A percentile compares a stretch with the other conserved stretches of the same genome.
These are phyloP conservation scores for Metarhizium rileyi DNA, from an alignment of 2,329 filamentous ascomycete species.

Conservation along the genomic window DNA sequence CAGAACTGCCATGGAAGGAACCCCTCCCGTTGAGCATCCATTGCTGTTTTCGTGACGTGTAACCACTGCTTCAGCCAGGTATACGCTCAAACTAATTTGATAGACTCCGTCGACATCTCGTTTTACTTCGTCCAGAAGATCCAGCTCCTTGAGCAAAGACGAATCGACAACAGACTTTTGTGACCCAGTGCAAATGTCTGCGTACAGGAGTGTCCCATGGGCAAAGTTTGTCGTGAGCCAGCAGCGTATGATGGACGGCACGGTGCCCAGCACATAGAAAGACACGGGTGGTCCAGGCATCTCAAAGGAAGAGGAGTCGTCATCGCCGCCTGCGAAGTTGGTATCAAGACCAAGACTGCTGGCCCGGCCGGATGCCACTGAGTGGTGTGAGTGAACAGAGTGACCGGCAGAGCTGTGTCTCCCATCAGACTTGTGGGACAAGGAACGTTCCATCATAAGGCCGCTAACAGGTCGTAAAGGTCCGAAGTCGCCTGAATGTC, in stretches of 20 bases:
- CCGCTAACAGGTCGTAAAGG: constrained; percentile 70
- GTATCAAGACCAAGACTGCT: constrained; percentile 83
- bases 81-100: constrained; percentile 70
- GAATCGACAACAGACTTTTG: constrained; percentile 76
- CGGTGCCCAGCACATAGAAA: constrained; percentile 75
- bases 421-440: constrained; percentile 93
- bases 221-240: constrained; percentile 90
- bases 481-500: constrained; percentile 75
- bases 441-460: constrained; percentile 80
- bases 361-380: constrained; percentile 66
- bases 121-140: constrained; percentile 56
- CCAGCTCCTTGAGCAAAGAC: constrained; percentile 64
- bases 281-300: constrained; percentile 71
- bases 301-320: constrained; percentile 60
- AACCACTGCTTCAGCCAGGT: constrained; percentile 83
- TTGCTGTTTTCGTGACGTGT: constrained; percentile 66
- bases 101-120: constrained; percentile 55
- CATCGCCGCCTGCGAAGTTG: constrained; percentile 49
- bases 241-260: constrained; percentile 89
- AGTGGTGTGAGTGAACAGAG: constrained; percentile 59
- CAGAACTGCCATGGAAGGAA: constrained; percentile 70
- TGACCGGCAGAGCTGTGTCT: constrained; percentile 89
- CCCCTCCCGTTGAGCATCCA: constrained; percentile 53
- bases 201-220: constrained; percentile 80
- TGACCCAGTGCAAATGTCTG: constrained; percentile 84